Base-by-base conservation (phyloP, 352 stramenopile species). In the Globisporangium rhizosaccharum region DNA sequence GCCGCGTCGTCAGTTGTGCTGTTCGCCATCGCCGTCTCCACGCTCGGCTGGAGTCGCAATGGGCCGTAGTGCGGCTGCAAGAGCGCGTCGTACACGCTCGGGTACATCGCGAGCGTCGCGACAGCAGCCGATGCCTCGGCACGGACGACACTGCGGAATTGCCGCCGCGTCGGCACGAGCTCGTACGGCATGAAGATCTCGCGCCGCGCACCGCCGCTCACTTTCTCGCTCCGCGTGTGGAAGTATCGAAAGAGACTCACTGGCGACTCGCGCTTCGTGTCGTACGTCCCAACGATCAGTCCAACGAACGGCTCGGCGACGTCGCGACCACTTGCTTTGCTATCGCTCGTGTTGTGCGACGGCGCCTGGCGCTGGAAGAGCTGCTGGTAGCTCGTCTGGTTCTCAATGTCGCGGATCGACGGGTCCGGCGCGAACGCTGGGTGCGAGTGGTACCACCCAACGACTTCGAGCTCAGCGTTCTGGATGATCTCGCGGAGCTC, bases 391-490 rank as follows among this genome's bases (percentile, higher is more conserved):
- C 79, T 96, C 11, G 73, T 75, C 71, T 98, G 94, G 63, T 98
- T 98, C 56, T 96, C 86, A 64, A 98, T 97, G 57, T 98, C 94
- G 39, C 87, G 92, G 51, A 98, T 73, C 0, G 86, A 97, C 15
- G 94, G 94, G 67, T 97, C 87, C 2, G 93, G 90, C 18, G 89
- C 80, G 72, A 98, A 98, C 28, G 79, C 85, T 14, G 94, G 94
- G 66, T 98, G 93, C 10, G 85, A 97, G 68, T 98, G 94, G 59
- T 98, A 98, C 94, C 94, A 98, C 4, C 94, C 94, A 5, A 98
- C 90, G 47, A 98, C 89, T 56, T 94, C 84, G 5, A 98, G 63
- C 53, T 92, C 72, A 2, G 90, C 79, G 44, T 94, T 87, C 61
- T 83, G 62, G 67, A 98, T 97, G 46, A 94, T 92, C 26, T 95